Conservation (phyloP, 2,329 filamentous ascomycete genomes). For the Mariannaea sp. region DNA sequence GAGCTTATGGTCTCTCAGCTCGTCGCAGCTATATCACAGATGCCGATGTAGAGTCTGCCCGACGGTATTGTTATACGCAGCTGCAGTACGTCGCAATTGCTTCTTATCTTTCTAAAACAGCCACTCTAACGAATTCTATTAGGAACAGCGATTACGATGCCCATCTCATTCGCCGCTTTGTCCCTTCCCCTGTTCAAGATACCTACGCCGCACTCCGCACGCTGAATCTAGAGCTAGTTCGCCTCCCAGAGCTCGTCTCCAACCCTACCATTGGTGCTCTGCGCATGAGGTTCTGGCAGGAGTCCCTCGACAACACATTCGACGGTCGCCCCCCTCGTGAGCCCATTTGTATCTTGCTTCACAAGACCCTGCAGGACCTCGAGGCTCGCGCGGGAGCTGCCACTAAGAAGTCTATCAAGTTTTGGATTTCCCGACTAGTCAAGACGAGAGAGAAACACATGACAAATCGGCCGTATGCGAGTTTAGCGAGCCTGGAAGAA, state of each 20-base stretch:
- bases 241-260: slow-evolving; percentile 87
- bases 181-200: slow-evolving; percentile 74
- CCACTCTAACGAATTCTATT: slow-evolving; percentile 18
- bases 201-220: slow-evolving; percentile 90
- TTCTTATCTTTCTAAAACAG: neutral
- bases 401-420: slow-evolving; percentile 61
- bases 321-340: slow-evolving; percentile 82
- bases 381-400: slow-evolving; percentile 49
- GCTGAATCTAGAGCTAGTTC: slow-evolving; percentile 89
- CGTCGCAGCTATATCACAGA: slow-evolving; percentile 54
- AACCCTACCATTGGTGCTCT: slow-evolving; percentile 85
- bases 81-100: slow-evolving; percentile 48
- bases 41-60: slow-evolving; percentile 57
- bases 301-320: slow-evolving; percentile 79
- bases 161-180: slow-evolving; percentile 82
- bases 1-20: slow-evolving; percentile 17
- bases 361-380: slow-evolving; percentile 71
- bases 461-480: slow-evolving; percentile 80
- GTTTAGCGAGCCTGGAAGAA: slow-evolving; percentile 74
- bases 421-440: slow-evolving; percentile 78
- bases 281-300: slow-evolving; percentile 94
- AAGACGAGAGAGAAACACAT: slow-evolving; percentile 81
- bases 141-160: slow-evolving; percentile 91
- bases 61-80: slow-evolving; percentile 59
- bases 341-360: slow-evolving; percentile 84